These are phyloP conservation scores for Crithidia bombi DNA, from an alignment of 208 protist species.

Conservation along the genomic window DNA sequence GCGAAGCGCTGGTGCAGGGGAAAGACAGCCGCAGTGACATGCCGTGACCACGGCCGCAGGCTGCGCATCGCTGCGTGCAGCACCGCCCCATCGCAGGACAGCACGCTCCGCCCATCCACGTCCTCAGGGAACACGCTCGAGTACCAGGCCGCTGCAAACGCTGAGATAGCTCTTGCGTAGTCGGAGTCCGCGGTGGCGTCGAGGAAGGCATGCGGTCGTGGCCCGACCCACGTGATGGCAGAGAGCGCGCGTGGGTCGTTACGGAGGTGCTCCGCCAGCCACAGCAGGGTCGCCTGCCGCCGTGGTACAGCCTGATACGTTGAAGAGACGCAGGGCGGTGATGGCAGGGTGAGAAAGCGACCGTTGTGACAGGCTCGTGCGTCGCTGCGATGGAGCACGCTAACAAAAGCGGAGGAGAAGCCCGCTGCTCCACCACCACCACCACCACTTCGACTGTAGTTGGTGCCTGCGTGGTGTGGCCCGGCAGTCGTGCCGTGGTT, in stretches of 20 bases:
- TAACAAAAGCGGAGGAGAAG: too few relatives aligned
- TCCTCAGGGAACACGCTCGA: conserved; percentile 2
- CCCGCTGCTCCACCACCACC: too few relatives aligned
- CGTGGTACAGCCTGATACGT: not conserved
- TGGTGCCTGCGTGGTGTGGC: too few relatives aligned
- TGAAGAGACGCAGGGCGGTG: not conserved
- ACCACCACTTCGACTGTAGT: too few relatives aligned
- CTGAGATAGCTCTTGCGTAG: not conserved
- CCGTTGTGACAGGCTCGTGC: not conserved
- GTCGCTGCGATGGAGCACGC: not conserved
- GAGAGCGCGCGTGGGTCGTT: not conserved
- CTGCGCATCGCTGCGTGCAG: not conserved
- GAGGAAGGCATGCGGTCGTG: not conserved
- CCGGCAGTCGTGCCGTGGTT: not conserved
- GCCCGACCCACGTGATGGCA: not conserved
- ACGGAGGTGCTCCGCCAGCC: conserved; percentile 8
- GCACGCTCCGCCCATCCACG: not conserved
- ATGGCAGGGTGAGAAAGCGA: not conserved
- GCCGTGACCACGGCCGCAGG: not conserved
- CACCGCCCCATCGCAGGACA: not conserved
- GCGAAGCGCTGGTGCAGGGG: conserved; percentile 13
- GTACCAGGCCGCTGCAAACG: conserved; percentile 16
- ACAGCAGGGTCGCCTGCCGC: not conserved
- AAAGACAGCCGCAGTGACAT: conserved; percentile 10
- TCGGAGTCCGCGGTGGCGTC: not conserved